Conservation (phyloP, 306 rosid genomes). For the Alnus glutinosa region DNA sequence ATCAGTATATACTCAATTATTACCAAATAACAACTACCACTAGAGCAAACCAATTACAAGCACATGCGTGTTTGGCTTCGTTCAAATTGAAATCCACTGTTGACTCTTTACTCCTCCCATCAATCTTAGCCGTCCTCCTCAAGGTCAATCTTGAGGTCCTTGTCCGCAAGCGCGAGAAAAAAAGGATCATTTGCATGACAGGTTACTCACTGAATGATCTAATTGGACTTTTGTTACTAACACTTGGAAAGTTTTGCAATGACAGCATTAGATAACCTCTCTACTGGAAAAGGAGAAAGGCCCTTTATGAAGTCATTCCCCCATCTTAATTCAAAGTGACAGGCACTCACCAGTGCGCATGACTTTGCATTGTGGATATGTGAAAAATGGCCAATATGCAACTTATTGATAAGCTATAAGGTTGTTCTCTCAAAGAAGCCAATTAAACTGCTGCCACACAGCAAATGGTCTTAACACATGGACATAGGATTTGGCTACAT, state of each 20-base stretch:
- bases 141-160: not conserved
- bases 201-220: not conserved
- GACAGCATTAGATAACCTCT: not conserved
- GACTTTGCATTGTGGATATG: too few relatives aligned
- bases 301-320: not conserved
- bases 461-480: too few relatives aligned
- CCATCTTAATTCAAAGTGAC: not conserved
- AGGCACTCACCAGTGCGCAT: not conserved
- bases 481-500: too few relatives aligned
- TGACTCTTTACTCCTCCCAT: not conserved
- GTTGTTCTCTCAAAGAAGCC: too few relatives aligned
- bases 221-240: not conserved
- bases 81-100: slow-evolving; percentile 1
- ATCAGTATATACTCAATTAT: not conserved
- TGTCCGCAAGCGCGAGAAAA: not conserved
- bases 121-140: not conserved
- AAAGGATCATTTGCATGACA: not conserved
- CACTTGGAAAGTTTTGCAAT: not conserved
- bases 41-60: not conserved
- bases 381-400: too few relatives aligned
- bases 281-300: not conserved
- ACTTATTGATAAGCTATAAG: too few relatives aligned
- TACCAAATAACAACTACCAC: not conserved
- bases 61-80: not conserved
- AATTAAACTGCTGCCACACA: too few relatives aligned